A percentile compares a stretch with the other conserved stretches of the same genome.
Conservation (phyloP, 305 asterid genomes). For the Ruellia speciosa region DNA sequence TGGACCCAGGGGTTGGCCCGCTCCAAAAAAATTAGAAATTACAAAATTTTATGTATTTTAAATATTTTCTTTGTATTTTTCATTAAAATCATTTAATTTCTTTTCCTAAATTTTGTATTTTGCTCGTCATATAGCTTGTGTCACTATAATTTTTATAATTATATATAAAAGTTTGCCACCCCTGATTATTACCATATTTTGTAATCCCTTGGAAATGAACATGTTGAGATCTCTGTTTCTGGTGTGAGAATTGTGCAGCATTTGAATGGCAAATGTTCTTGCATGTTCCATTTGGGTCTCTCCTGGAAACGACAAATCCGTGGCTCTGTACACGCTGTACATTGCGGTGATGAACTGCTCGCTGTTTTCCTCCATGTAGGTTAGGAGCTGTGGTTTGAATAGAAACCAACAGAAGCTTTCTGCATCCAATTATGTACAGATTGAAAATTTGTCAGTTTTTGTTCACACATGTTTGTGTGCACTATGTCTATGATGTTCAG, state of each 20-base stretch:
- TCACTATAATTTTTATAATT: too few relatives aligned
- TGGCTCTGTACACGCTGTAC: slow-evolving; percentile 48
- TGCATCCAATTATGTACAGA: slow-evolving; percentile 4
- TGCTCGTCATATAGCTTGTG: too few relatives aligned
- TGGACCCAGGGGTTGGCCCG: too few relatives aligned
- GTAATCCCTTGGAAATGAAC: slow-evolving; percentile 26
- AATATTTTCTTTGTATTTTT: too few relatives aligned
- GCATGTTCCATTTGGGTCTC: slow-evolving; percentile 44
- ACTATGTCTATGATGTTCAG: neutral
- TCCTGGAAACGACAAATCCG: slow-evolving; percentile 36
- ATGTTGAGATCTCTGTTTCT: slow-evolving; percentile 18
- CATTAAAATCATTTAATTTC: too few relatives aligned
- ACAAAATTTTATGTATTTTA: too few relatives aligned
- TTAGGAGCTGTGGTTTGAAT: slow-evolving; percentile 20
- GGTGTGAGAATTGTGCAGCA: slow-evolving; percentile 24
- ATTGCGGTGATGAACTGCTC: slow-evolving; percentile 26
- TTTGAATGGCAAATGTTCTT: slow-evolving; percentile 28
- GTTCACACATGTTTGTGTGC: neutral
- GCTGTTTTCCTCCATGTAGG: slow-evolving; percentile 31
- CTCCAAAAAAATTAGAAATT: too few relatives aligned
- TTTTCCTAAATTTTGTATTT: too few relatives aligned
- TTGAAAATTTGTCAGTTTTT: neutral
- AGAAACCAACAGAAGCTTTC: slow-evolving; percentile 60
- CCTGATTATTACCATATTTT: slow-evolving; percentile 33
- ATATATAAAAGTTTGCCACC: too few relatives aligned